Evolutionary conservation across 2,329 filamentous ascomycete species (phyloP).

Genomic region (Pseudocercospora musae): DNA sequence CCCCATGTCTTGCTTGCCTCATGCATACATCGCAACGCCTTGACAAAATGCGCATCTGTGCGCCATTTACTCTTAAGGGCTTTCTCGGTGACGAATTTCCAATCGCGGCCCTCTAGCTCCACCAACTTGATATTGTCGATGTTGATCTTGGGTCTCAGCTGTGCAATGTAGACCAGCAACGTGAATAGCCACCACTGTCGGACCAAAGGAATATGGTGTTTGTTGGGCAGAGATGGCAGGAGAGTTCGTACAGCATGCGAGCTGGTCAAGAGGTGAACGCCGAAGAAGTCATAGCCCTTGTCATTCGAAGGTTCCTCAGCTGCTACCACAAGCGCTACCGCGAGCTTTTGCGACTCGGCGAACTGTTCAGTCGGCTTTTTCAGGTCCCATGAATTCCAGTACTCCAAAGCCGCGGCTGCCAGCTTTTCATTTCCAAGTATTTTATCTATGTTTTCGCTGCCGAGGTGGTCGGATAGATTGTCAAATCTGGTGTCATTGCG

Average conservation of each 20-base stretch:
- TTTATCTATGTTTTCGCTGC: slow-evolving; percentile 60
- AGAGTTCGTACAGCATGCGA: slow-evolving; percentile 87
- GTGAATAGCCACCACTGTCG: slow-evolving; percentile 88
- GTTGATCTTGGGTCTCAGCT: slow-evolving; percentile 69
- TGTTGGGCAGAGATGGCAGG: slow-evolving; percentile 69
- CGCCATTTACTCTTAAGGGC: slow-evolving; percentile 66
- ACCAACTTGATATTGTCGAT: slow-evolving; percentile 59
- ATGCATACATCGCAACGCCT: slow-evolving; percentile 71
- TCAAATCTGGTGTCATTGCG: slow-evolving; percentile 67
- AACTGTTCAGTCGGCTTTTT: slow-evolving; percentile 71
- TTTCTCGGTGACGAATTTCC: slow-evolving; percentile 71
- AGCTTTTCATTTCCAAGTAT: slow-evolving; percentile 70
- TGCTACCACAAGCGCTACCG: slow-evolving; percentile 59
- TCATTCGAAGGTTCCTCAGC: slow-evolving; percentile 47
- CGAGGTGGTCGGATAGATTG: slow-evolving; percentile 58
- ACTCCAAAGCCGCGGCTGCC: slow-evolving; percentile 70
- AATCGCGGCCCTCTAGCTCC: slow-evolving; percentile 64
- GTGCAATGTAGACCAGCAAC: slow-evolving; percentile 71
- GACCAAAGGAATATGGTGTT: slow-evolving; percentile 70
- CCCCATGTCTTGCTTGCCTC: slow-evolving; percentile 74
- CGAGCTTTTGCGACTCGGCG: slow-evolving; percentile 61
- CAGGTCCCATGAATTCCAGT: slow-evolving; percentile 87
- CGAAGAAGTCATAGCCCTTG: slow-evolving; percentile 75
- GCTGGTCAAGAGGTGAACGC: slow-evolving; percentile 77
- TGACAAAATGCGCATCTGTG: slow-evolving; percentile 80